Conservation (phyloP, 2,329 filamentous ascomycete species). For the Ophiostoma quercus region DNA sequence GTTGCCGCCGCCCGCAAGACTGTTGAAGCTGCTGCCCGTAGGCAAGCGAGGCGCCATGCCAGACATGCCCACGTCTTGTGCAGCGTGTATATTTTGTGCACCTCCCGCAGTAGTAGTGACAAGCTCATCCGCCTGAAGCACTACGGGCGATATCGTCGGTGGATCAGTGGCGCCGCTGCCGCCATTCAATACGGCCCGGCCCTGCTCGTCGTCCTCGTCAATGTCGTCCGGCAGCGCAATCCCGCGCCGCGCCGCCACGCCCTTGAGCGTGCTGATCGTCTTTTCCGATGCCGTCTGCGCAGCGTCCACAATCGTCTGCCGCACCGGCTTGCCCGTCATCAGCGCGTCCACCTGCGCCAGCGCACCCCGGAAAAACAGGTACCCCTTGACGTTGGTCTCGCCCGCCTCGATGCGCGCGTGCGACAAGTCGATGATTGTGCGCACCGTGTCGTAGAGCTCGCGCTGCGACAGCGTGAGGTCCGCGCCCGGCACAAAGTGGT, state of each 20-base stretch:
- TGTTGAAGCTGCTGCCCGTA: not conserved
- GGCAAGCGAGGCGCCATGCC: not conserved
- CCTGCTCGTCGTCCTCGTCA: not conserved
- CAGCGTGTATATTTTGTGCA: not conserved
- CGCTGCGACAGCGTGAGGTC: slow-evolving; percentile 26
- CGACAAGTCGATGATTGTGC: slow-evolving; percentile 10
- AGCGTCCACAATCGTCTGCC: slow-evolving; percentile 20
- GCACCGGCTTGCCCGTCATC: slow-evolving; percentile 20
- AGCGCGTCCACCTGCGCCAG: slow-evolving; percentile 27
- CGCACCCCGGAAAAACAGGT: slow-evolving; percentile 24
- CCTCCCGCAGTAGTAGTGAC: not conserved
- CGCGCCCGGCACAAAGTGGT: slow-evolving; percentile 20
- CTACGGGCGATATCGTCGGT: not conserved
- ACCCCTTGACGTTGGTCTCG: slow-evolving; percentile 29
- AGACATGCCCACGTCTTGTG: not conserved
- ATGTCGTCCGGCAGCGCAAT: slow-evolving; percentile 20
- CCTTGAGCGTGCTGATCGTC: slow-evolving; percentile 13
- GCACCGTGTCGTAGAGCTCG: slow-evolving; percentile 26
- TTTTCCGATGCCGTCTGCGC: not conserved
- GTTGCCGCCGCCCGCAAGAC: not conserved
- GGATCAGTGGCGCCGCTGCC: not conserved
- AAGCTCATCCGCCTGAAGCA: not conserved
- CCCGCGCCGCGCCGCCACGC: slow-evolving; percentile 7
- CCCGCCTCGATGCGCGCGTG: slow-evolving; percentile 26
- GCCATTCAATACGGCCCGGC: not conserved